Evolutionary conservation across 108 stramenopile species (phyloP).

Genomic region (Nitzschia palea): DNA sequence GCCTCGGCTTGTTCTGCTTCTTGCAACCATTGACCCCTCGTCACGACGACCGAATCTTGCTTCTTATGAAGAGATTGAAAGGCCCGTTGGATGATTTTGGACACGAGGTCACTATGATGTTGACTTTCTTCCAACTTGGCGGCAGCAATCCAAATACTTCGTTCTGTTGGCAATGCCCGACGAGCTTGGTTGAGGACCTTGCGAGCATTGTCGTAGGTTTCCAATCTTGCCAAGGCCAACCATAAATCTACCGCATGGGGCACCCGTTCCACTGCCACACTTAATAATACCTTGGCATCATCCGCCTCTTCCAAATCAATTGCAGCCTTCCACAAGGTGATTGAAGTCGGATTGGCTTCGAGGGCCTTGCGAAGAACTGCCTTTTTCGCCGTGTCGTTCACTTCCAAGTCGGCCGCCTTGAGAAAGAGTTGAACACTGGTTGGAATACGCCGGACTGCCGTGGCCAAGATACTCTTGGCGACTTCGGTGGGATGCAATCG

Average conservation of each 20-base stretch:
- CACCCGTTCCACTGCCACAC: conserved; percentile 94
- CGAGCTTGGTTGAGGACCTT: conserved; percentile 95
- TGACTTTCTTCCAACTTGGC: conserved; percentile 98
- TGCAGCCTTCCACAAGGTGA: conserved; percentile 95
- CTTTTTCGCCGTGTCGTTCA: conserved; percentile 79
- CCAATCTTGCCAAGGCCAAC: conserved; percentile 96
- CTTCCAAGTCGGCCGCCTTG: conserved; percentile 81
- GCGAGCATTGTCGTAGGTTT: conserved; percentile 96
- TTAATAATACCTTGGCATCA: conserved; percentile 91
- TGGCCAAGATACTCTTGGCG: conserved; percentile 89
- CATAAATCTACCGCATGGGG: conserved; percentile 97
- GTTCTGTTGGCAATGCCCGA: conserved; percentile 89
- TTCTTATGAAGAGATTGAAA: conserved; percentile 64
- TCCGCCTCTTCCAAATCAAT: conserved; percentile 95
- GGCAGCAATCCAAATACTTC: conserved; percentile 95
- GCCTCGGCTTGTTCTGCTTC: conserved; percentile 89
- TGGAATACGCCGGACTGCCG: conserved; percentile 71
- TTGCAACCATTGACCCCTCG: conserved; percentile 85
- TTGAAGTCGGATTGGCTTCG: conserved; percentile 90
- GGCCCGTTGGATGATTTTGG: conserved; percentile 80
- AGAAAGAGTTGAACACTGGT: conserved; percentile 74
- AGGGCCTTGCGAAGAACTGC: conserved; percentile 93
- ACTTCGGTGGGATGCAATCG: conserved; percentile 85
- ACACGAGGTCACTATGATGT: conserved; percentile 66
- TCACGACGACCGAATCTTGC: conserved; percentile 69